phyloP scores from a whole-genome alignment of 352 stramenopile species.

The Phytopythium mirpurense region DNA sequence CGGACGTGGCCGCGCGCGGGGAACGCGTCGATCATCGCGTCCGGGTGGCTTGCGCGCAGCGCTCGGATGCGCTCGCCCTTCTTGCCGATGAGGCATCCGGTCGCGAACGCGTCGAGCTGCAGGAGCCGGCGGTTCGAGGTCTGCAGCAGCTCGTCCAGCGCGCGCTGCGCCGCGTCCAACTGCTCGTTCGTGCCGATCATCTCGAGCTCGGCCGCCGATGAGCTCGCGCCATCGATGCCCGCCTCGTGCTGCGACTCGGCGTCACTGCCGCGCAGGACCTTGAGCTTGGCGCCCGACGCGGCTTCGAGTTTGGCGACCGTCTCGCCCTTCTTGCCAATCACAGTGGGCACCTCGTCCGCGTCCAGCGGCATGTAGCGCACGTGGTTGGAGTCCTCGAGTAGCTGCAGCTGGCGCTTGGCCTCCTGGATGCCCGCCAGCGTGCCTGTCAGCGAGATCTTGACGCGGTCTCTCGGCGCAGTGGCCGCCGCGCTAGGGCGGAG shows the following conservation, averaged over 20 bases:
- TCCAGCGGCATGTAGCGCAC: conserved; percentile 68
- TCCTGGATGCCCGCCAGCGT: conserved; percentile 51
- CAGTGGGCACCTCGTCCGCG: conserved; percentile 64
- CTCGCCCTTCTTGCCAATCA: conserved; percentile 79
- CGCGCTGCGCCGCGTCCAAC: conserved; percentile 36
- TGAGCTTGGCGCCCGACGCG: conserved; percentile 55
- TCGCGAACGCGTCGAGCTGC: conserved; percentile 67
- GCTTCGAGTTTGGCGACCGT: conserved; percentile 66
- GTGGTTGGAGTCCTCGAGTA: conserved; percentile 53
- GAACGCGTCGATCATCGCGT: conserved; percentile 67
- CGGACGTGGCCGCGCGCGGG: conserved; percentile 62
- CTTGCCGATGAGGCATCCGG: conserved; percentile 68
- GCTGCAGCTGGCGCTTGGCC: conserved; percentile 55
- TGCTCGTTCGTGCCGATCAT: conserved; percentile 74
- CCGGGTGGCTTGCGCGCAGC: conserved; percentile 52
- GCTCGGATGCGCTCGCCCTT: conserved; percentile 80
- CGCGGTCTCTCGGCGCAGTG: conserved; percentile 24
- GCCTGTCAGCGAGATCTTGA: conserved; percentile 65
- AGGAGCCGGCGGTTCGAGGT: conserved; percentile 74
- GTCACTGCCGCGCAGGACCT: conserved; percentile 32
- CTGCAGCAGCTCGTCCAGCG: conserved; percentile 60
- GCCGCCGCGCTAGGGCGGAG: neutral
- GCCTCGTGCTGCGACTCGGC: conserved; percentile 22
- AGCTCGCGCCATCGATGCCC: conserved; percentile 8
- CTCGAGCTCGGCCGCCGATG: conserved; percentile 44